Base-by-base conservation (phyloP, 1,139 yeast genomes). In the Scheffersomyces quercinus region DNA sequence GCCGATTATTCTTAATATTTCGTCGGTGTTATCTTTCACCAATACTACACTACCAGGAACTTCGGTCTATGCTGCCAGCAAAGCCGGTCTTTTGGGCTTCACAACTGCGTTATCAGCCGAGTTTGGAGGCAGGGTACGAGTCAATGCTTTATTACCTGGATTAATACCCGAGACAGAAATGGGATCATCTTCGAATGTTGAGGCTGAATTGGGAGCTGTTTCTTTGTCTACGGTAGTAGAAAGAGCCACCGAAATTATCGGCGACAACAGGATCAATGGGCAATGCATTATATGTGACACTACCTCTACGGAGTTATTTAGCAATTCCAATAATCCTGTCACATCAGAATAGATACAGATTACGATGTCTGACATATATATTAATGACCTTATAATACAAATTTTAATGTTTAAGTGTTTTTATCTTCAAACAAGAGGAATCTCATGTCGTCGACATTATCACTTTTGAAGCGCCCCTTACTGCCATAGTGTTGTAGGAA, bases 21-120 rank as follows among this genome's bases (percentile, higher is more conserved):
- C 96, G 1, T 89, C 97, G 0, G 74, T 87, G 3, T 67, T 91
- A 26, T 87, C 88, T 0, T 36, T 51, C 49, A 46, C 69, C 48
- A 45, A 78, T 63, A 3, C 73, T 1, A 65, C 70, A 2, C 41
- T 51, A 1, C 67, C 77, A 1, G 98, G 98, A 0, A 81, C 96
- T 0, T 55, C 86, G 0, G 83, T 87, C 0, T 93, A 93, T 59
- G 73, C 89, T 0, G 93, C 96, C 0, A 73, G 89, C 40, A 93
- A 93, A 60, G 86, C 90, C 0, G 98, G 95, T 0, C 53, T 87
- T 11, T 58, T 78, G 38, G 88, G 87, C 4, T 85, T 89, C 54
- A 79, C 95, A 0, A 65, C 69, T 37, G 68, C 85, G 0, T 60
- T 89, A 37, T 83, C 93, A 0, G 56, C 62, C 3, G 99, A 93